These are phyloP conservation scores for Glomus cerebriforme DNA, from an alignment of 192 early-diverging fungal species.

Conservation along the genomic window DNA sequence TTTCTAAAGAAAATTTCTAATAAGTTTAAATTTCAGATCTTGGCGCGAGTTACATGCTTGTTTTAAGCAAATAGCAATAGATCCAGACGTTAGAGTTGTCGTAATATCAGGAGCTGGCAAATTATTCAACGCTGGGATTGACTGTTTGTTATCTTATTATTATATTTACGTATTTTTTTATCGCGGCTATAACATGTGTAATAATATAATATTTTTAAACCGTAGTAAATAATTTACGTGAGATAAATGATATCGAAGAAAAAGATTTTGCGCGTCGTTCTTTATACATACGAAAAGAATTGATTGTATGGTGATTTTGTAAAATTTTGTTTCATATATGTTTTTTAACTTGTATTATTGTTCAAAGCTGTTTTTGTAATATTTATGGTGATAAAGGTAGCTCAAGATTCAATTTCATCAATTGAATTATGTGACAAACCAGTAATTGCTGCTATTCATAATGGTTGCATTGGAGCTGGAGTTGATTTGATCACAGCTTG, in stretches of 20 bases:
- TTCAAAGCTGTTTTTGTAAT: background rate
- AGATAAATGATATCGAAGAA: background rate
- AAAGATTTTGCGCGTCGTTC: conserved; percentile 38
- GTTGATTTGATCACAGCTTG: conserved; percentile 90
- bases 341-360: background rate
- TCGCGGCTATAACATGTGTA: background rate
- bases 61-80: conserved; percentile 60
- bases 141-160: conserved; percentile 56
- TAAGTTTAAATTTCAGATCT: conserved; percentile 41
- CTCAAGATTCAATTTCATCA: conserved; percentile 71
- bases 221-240: background rate
- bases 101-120: conserved; percentile 75
- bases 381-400: conserved; percentile 28
- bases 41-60: conserved; percentile 67
- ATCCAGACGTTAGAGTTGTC: conserved; percentile 71
- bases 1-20: background rate
- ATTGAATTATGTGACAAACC: conserved; percentile 86
- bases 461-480: conserved; percentile 81
- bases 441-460: conserved; percentile 88
- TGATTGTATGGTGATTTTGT: conserved; percentile 36
- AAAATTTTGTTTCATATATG: background rate
- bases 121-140: conserved; percentile 91
- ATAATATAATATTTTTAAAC: background rate
- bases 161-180: background rate
- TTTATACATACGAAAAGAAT: conserved; percentile 40